These are phyloP conservation scores for Acanthamoeba lenticulata DNA, from an alignment of 208 protist species.

Conservation along the genomic window DNA sequence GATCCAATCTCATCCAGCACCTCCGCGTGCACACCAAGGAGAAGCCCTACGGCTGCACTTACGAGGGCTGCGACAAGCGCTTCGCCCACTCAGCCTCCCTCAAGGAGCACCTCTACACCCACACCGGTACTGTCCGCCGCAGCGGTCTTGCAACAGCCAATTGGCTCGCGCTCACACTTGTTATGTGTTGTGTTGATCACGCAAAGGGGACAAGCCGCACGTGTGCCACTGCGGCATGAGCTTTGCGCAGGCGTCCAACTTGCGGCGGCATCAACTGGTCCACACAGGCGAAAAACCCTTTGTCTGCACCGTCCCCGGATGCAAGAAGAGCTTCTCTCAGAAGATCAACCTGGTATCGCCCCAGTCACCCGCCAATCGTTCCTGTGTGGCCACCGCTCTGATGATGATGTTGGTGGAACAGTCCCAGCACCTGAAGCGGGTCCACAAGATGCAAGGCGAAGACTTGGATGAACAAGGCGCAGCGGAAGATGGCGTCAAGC, in stretches of 20 bases:
- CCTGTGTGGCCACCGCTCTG: background rate
- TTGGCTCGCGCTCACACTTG: background rate
- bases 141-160: too few relatives aligned
- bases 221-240: constrained; percentile 32
- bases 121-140: too few relatives aligned
- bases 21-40: constrained; percentile 56
- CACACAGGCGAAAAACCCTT: constrained; percentile 57
- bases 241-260: constrained; percentile 54
- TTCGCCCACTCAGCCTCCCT: constrained; percentile 54
- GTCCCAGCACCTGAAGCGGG: constrained; percentile 19
- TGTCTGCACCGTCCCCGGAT: background rate
- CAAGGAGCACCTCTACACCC: constrained; percentile 55
- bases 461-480: background rate
- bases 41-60: constrained; percentile 55
- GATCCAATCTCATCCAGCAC: constrained; percentile 53
- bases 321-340: constrained; percentile 42
- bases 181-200: background rate
- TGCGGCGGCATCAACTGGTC: constrained; percentile 35
- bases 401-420: background rate
- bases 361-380: too few relatives aligned
- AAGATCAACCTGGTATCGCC: constrained; percentile 56
- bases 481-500: background rate
- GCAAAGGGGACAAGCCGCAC: constrained; percentile 22
- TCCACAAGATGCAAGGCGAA: background rate
- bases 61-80: constrained; percentile 33